Base-by-base conservation (phyloP, 805 yeast species). In the Saturnispora bothae region DNA sequence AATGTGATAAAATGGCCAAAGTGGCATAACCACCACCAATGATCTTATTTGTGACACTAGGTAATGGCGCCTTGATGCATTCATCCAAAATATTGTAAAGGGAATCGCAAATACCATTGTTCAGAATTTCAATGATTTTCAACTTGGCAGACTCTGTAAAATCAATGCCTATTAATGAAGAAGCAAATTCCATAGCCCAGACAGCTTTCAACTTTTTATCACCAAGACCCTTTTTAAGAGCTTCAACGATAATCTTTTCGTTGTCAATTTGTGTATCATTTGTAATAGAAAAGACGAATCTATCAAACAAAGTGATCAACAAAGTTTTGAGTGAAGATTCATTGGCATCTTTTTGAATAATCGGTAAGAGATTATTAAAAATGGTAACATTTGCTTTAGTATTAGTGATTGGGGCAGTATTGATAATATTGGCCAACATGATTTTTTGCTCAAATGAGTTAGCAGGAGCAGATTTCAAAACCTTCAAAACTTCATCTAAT, bases 321-420 rank as follows among this genome's bases (percentile, higher is more conserved):
- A 76, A 61, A 3, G 64, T 60, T 3, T 60, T 42, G 28, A 86
- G 62, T 0, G 83, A 73, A 1, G 45, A 14, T 51, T 89, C 97
- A 48, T 85, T 83, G 33, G 76, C 72, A 49, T 89, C 97, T 48
- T 83, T 86, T 0, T 71, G 38, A 3, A 80, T 63, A n/a, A 76
- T 59, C 2, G 79, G 65, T 1, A 67, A 45, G 26, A 84, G 51
- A 0, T 59, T 65, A 1, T 59, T 50, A 2, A 71, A 54, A 4
- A 79, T 57, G 25, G 59, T 62, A 1, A 51, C 44, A 1, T 37
- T 41, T 2, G 44, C 31, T 1, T 8, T 18, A 16, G 17, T 8
- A 14, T 17, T 33, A 2, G 31, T 7, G 14, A 38, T 29, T 2
- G 73, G 64, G 4, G 59, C 51, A 3, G 48, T 28, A 5, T 39